A percentile compares a stretch with the other conserved stretches of the same genome.
Conservation (phyloP, 345 rosid genomes). For the Citrus inodora region DNA sequence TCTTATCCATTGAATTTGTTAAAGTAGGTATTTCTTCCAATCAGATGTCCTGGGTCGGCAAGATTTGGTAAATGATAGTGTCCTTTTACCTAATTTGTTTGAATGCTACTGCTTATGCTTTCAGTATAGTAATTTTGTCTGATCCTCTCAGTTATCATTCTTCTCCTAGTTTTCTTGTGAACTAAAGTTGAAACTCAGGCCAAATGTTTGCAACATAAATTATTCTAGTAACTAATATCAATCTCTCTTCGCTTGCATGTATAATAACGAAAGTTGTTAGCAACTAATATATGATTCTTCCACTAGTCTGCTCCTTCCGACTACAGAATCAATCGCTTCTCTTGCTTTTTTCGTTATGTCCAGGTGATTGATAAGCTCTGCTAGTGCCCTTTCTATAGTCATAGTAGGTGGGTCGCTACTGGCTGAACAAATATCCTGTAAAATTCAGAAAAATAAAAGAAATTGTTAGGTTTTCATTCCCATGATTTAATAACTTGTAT, state of each 20-base stretch:
- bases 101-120: neutral
- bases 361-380: constrained; percentile 68
- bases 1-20: neutral
- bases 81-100: neutral
- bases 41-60: neutral
- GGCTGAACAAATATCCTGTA: constrained; percentile 51
- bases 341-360: constrained; percentile 39
- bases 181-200: too few species aligned
- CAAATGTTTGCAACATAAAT: too few species aligned
- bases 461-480: too few species aligned
- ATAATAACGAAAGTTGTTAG: neutral
- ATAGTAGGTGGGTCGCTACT: constrained; percentile 65
- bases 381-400: constrained; percentile 59
- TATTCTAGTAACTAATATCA: too few species aligned
- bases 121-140: neutral
- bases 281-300: constrained; percentile 35
- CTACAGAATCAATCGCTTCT: constrained; percentile 43
- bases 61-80: neutral
- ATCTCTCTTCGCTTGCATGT: too few species aligned
- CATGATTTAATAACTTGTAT: too few species aligned
- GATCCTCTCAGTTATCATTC: too few species aligned
- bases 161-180: too few species aligned
- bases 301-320: constrained; percentile 35
- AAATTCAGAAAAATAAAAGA: too few species aligned
- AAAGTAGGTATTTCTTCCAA: neutral